Percentiles rank a stretch among this genome's conserved stretches.
These are phyloP conservation scores for Asterochloris erici DNA, from an alignment of 139 green algal species.

Conservation along the genomic window DNA sequence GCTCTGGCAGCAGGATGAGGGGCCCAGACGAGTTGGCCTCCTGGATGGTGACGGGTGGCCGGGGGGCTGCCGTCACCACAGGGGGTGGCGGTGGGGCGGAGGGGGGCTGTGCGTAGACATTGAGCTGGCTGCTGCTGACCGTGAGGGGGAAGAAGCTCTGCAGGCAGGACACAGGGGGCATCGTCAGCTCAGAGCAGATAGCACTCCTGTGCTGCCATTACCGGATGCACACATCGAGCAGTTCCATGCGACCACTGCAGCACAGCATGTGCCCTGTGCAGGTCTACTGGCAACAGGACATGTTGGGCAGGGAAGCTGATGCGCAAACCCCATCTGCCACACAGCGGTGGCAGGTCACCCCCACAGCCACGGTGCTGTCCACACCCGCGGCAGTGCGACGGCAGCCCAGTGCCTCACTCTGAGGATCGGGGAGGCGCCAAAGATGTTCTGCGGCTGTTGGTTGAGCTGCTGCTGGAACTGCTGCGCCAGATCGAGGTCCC, in stretches of 20 bases:
- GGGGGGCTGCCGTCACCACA: background rate
- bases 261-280: background rate
- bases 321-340: background rate
- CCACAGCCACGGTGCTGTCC: background rate
- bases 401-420: background rate
- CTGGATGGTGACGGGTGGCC: background rate
- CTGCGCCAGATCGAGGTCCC: background rate
- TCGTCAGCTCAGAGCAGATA: background rate
- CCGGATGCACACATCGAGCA: background rate
- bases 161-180: background rate
- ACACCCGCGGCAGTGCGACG: too few relatives aligned
- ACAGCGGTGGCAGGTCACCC: background rate
- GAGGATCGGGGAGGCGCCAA: background rate
- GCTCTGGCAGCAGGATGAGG: background rate
- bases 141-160: slow-evolving; percentile 17
- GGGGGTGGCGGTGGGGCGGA: background rate
- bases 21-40: background rate
- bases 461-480: slow-evolving; percentile 8
- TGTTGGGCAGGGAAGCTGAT: background rate
- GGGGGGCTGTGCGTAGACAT: background rate
- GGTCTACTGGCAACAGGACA: background rate
- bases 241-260: background rate
- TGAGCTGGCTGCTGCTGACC: background rate
- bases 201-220: too few relatives aligned
- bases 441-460: slow-evolving; percentile 7